Evolutionary conservation across 2,329 filamentous ascomycete genomes (phyloP), one percentile per base, ranked within the genome.

Genomic region (Setomelanomma holmii): DNA sequence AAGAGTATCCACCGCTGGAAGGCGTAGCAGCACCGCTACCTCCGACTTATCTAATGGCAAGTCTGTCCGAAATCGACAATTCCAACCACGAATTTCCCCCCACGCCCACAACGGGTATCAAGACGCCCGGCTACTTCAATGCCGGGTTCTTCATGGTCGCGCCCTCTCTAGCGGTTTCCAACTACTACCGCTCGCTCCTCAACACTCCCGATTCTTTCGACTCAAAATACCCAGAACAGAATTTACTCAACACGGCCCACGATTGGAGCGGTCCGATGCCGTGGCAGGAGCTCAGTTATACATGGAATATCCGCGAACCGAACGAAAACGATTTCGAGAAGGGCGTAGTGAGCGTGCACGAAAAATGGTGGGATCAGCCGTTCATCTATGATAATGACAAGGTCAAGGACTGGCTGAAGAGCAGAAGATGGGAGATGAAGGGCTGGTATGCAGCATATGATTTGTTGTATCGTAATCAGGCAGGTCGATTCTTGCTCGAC

Each of bases 341-440:
- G 23, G 75, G 75, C 0, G 60, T 76, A 8, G 62, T 62, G 30
- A 73, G 66, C 45, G 56, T 76, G 41, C 75, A 78, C 39, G 73
- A 72, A 54, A 78, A 77, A 59, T 77, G 71, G 69, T 77, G 75
- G 75, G 53, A 48, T 7, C 55, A 64, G 34, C 71, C 67, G 1
- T 67, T 59, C 21, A 55, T 63, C 7, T 56, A 58, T 20, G 44
- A 53, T 1, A 62, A 71, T 33, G 30, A 66, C 17, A 69, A 69
- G 38, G 60, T 74, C 16, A 64, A 62, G 45, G 61, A 69, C n/a
- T 74, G 66, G 49, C 53, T 76, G 41, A 48, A 53, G 39, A 66
- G 62, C 16, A 65, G 68, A 58, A 56, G 75, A 40, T 76, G 73
- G 71, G 62, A 70, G 47, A 77, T 76, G 75, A 72, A 76, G 60